Percentiles rank a stretch among this genome's conserved stretches.
These are phyloP conservation scores for Suillus subalutaceus DNA, from an alignment of 768 basidiomycete species.

Conservation along the genomic window DNA sequence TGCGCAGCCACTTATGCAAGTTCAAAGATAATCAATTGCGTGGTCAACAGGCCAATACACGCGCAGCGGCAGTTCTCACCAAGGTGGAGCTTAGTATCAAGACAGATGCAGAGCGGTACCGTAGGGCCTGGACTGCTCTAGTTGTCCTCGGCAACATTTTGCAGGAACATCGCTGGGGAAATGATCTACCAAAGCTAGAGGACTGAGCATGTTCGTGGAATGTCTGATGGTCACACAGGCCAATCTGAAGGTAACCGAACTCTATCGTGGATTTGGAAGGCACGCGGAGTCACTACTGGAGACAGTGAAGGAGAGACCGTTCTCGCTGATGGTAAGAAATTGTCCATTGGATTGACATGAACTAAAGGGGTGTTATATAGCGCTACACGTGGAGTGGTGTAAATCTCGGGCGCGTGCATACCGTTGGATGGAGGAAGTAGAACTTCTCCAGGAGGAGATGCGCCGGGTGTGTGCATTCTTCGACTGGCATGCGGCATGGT, in stretches of 20 bases:
- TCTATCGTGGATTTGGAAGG: background rate
- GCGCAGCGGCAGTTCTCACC: constrained; percentile 8
- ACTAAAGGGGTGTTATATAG: background rate
- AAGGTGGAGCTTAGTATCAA: constrained; percentile 15
- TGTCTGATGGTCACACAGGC: background rate
- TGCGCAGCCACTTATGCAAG: constrained; percentile 13
- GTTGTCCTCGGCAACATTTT: background rate
- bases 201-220: constrained; percentile 2
- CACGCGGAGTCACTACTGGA: background rate
- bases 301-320: background rate
- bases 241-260: constrained; percentile 12
- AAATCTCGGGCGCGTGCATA: constrained; percentile 8
- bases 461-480: background rate
- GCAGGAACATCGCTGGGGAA: background rate
- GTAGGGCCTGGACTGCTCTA: constrained; percentile 12
- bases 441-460: constrained; percentile 12
- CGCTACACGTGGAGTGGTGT: constrained; percentile 13
- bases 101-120: constrained; percentile 8
- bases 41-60: constrained; percentile 16
- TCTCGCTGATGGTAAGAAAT: background rate
- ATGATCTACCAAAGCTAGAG: background rate
- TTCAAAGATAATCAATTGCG: constrained; percentile 18
- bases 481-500: constrained; percentile 2
- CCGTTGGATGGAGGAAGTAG: constrained; percentile 9
- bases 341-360: background rate